These are phyloP conservation scores for Aspergillus baeticus DNA, from an alignment of 495 filamentous ascomycete genomes.

Conservation along the genomic window DNA sequence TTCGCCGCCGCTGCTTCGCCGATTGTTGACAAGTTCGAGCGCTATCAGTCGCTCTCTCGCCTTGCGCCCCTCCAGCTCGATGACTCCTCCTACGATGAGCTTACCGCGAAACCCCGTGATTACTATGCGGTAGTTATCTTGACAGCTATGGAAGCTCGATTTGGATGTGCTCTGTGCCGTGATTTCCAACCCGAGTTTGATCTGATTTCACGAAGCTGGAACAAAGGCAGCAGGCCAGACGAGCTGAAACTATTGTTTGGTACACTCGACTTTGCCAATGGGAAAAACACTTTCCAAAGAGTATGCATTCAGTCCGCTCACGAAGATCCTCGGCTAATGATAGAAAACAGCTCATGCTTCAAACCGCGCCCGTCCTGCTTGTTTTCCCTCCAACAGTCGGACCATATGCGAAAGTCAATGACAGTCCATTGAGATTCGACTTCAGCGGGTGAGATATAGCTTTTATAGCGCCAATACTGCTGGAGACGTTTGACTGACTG, in stretches of 20 bases:
- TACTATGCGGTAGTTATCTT: slow-evolving; percentile 81
- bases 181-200: slow-evolving; percentile 97
- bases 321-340: slow-evolving; percentile 8
- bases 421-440: slow-evolving; percentile 76
- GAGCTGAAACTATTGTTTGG: slow-evolving; percentile 75
- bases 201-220: slow-evolving; percentile 83
- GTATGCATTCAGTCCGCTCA: slow-evolving; percentile 46
- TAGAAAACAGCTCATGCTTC: slow-evolving; percentile 71
- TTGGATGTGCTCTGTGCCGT: slow-evolving; percentile 81
- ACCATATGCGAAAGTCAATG: slow-evolving; percentile 70
- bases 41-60: slow-evolving; percentile 65
- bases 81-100: slow-evolving; percentile 69
- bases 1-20: slow-evolving; percentile 32
- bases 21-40: slow-evolving; percentile 53
- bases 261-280: slow-evolving; percentile 85
- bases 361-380: slow-evolving; percentile 89
- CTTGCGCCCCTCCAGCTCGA: slow-evolving; percentile 71
- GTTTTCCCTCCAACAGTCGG: slow-evolving; percentile 86
- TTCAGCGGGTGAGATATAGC: slow-evolving; percentile 71
- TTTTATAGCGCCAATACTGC: neutral
- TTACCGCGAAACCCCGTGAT: slow-evolving; percentile 76
- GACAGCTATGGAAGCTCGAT: slow-evolving; percentile 82
- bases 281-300: slow-evolving; percentile 83
- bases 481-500: neutral
- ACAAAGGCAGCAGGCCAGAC: slow-evolving; percentile 70